These are phyloP conservation scores for Tremellales sp. DNA, from an alignment of 1,284 basidiomycete species.

Conservation along the genomic window DNA sequence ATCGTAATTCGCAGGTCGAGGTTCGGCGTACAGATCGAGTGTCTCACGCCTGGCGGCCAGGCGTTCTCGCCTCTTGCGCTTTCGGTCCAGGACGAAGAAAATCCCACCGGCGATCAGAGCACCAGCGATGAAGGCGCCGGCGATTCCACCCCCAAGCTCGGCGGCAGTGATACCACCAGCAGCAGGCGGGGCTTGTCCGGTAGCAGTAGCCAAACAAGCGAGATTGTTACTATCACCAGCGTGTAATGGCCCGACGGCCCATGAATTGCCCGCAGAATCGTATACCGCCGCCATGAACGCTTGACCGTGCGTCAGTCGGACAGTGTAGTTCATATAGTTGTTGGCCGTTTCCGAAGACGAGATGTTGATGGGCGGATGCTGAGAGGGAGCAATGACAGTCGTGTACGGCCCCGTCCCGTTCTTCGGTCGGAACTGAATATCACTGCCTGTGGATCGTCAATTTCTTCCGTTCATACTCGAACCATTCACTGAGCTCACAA, in stretches of 20 bases:
- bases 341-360: slow-evolving; percentile 10
- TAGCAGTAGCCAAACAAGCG: slow-evolving; percentile 19
- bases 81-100: not conserved
- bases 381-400: slow-evolving; percentile 26
- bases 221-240: slow-evolving; percentile 18
- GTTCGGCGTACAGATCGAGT: slow-evolving; percentile 14
- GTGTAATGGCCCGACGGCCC: slow-evolving; percentile 28
- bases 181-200: slow-evolving; percentile 10
- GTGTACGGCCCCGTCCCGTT: slow-evolving; percentile 32
- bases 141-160: slow-evolving; percentile 14
- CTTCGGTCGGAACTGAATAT: slow-evolving; percentile 24
- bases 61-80: not conserved
- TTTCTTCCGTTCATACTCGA: not conserved
- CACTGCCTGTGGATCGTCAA: slow-evolving; percentile 13
- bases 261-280: slow-evolving; percentile 24
- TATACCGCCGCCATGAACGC: slow-evolving; percentile 29
- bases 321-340: slow-evolving; percentile 26
- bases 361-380: slow-evolving; percentile 32
- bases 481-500: slow-evolving; percentile 11
- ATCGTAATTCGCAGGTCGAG: slow-evolving; percentile 14
- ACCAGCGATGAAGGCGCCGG: slow-evolving; percentile 19
- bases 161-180: slow-evolving; percentile 3
- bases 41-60: not conserved
- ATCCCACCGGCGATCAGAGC: slow-evolving; percentile 16
- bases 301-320: slow-evolving; percentile 30